phyloP scores from a whole-genome alignment of 164 flowering plant species.

The Nymphaea colorata region DNA sequence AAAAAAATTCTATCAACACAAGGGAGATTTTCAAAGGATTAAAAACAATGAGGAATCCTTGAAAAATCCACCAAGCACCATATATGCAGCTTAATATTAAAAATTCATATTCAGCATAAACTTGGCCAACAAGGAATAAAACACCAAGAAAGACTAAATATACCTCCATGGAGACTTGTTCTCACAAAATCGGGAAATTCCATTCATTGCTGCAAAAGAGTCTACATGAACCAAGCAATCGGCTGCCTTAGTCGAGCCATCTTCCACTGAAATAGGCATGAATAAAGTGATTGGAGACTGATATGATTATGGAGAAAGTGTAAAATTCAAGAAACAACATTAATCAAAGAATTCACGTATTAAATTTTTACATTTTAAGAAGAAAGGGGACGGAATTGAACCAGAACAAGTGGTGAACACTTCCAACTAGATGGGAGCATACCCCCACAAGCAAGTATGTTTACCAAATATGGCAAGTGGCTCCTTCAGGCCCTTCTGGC shows the following conservation, averaged over 20 bases:
- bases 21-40: too few relatives aligned
- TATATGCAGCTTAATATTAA: not conserved
- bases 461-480: too few relatives aligned
- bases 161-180: constrained; percentile 76
- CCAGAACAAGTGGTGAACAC: too few relatives aligned
- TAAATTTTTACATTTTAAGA: too few relatives aligned
- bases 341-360: too few relatives aligned
- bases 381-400: too few relatives aligned
- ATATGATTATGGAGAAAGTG: not conserved
- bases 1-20: too few relatives aligned
- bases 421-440: too few relatives aligned
- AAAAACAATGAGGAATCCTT: not conserved
- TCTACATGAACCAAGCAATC: constrained; percentile 83
- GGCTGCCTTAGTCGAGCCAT: constrained; percentile 13
- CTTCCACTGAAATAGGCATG: constrained; percentile 28
- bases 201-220: constrained; percentile 92
- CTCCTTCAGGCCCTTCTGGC: too few relatives aligned
- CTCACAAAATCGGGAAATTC: constrained; percentile 91
- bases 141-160: not conserved
- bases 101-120: not conserved
- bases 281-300: not conserved
- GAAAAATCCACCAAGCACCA: not conserved
- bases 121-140: not conserved
- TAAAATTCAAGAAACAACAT: too few relatives aligned
- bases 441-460: too few relatives aligned